Evolutionary conservation across 1,284 basidiomycete genomes (phyloP), one percentile per base, ranked within the genome.

Genomic region (Jaminaea rosea): DNA sequence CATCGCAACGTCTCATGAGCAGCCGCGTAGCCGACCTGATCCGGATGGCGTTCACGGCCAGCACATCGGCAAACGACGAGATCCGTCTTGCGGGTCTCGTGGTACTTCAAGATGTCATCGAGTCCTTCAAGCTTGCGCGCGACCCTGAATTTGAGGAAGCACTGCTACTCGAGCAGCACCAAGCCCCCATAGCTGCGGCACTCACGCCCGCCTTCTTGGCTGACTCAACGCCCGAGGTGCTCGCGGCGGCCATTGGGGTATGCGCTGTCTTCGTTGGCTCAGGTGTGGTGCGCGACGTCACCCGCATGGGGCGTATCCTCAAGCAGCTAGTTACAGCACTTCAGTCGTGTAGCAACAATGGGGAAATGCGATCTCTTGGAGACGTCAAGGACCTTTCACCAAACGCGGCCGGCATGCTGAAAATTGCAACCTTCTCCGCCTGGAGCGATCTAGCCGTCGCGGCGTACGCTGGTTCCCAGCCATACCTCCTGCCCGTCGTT

Each of bases 1-100:
- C 46, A 67, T 67, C 15, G 61, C 59, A 60, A 71, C 75, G 55
- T 41, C 76, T 90, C 28, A 79, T 93, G 27, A 83, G 87, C 44
- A 83, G 83, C 31, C 83, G 88, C n/a, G 83, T 93, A 1, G 82
- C 84, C 0, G 94, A 99, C 75, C 78, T 99, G 48, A 94, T 99
- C 76, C 88, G 83, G 75, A 94, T 97, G 84, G 93, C 94, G 0
- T 98, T 98, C 75, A 93, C 88, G 6, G 93, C 94, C 0, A 92
- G 89, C 27, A 90, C 93, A 0, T 89, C 94, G 1, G 86, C 91
- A 72, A 91, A 96, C 42, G 90, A 88, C 26, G 90, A 94, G 69
- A 94, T 98, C 58, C 82, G 94, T 26, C 77, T 96, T n/a, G 87
- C 91, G 70, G 94, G 94, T 1, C 77, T 98, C 23, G 80, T 87